A percentile compares a stretch with the other conserved stretches of the same genome.
phyloP scores from a whole-genome alignment of 257 asterid genomes.

The Ligustrum vulgare region DNA sequence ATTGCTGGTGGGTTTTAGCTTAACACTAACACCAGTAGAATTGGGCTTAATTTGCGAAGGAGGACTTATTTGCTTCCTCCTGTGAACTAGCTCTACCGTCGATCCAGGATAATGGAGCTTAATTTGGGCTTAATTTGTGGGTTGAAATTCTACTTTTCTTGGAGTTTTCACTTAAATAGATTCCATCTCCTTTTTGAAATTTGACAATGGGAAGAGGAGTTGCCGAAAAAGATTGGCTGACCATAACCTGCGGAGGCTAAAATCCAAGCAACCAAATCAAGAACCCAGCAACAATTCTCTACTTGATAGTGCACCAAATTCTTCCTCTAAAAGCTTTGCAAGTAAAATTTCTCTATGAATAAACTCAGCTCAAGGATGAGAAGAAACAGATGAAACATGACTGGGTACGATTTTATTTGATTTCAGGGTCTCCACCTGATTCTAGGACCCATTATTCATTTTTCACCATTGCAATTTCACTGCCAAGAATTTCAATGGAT shows the following conservation, averaged over 20 bases:
- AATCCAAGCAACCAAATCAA: too few species aligned
- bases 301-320: conserved; percentile 39
- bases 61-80: conserved; percentile 86
- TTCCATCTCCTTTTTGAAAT: conserved; percentile 80
- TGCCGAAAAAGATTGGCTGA: too few species aligned
- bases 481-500: conserved; percentile 74
- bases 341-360: conserved; percentile 23
- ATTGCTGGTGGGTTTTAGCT: conserved; percentile 40
- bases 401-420: too few species aligned
- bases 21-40: conserved; percentile 44
- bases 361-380: background rate
- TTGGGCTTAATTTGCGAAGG: conserved; percentile 84
- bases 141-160: background rate
- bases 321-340: conserved; percentile 53
- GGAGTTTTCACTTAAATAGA: conserved; percentile 34
- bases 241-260: too few species aligned
- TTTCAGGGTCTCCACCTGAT: conserved; percentile 70
- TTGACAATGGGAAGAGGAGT: too few species aligned
- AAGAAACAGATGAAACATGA: background rate
- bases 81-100: conserved; percentile 93
- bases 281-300: too few species aligned
- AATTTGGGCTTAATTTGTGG: too few species aligned
- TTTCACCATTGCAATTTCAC: conserved; percentile 73
- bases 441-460: conserved; percentile 69
- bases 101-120: conserved; percentile 70